Evolutionary conservation across 1,139 yeast genomes (phyloP).

Genomic region (Meyerozyma athensensis): DNA sequence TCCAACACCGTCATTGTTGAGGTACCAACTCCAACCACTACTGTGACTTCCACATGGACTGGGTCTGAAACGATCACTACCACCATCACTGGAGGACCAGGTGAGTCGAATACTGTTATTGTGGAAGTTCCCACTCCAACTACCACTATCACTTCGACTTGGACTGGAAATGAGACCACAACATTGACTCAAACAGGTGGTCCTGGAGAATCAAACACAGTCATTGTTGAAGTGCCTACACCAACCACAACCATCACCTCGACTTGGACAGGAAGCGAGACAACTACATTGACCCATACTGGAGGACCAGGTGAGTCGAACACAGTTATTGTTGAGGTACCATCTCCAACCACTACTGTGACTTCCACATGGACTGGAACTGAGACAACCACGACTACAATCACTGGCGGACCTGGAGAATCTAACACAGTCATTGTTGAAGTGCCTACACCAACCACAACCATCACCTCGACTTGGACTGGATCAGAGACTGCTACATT

Average conservation of each 20-base stretch:
- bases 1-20: slow-evolving; percentile 10
- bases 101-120: slow-evolving; percentile 10
- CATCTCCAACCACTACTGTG: slow-evolving; percentile 11
- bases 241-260: slow-evolving; percentile 14
- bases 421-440: slow-evolving; percentile 9
- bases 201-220: slow-evolving; percentile 10
- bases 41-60: slow-evolving; percentile 8
- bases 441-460: slow-evolving; percentile 7
- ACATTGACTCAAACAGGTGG: slow-evolving; percentile 13
- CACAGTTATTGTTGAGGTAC: slow-evolving; percentile 7
- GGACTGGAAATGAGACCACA: slow-evolving; percentile 12
- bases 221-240: slow-evolving; percentile 12
- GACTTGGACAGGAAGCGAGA: slow-evolving; percentile 12
- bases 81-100: slow-evolving; percentile 5
- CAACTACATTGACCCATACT: slow-evolving; percentile 11
- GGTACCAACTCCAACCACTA: slow-evolving; percentile 7
- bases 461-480: slow-evolving; percentile 8
- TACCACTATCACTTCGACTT: slow-evolving; percentile 8
- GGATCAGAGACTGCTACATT: slow-evolving; percentile 6
- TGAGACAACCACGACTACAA: slow-evolving; percentile 7
- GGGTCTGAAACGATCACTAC: slow-evolving; percentile 7
- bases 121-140: slow-evolving; percentile 12
- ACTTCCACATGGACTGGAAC: slow-evolving; percentile 13
- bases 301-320: slow-evolving; percentile 12
- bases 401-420: slow-evolving; percentile 8